Percentiles rank a stretch among this genome's conserved stretches.
phyloP scores from a whole-genome alignment of 1,284 basidiomycete species.

The Ustilago cynodontis region DNA sequence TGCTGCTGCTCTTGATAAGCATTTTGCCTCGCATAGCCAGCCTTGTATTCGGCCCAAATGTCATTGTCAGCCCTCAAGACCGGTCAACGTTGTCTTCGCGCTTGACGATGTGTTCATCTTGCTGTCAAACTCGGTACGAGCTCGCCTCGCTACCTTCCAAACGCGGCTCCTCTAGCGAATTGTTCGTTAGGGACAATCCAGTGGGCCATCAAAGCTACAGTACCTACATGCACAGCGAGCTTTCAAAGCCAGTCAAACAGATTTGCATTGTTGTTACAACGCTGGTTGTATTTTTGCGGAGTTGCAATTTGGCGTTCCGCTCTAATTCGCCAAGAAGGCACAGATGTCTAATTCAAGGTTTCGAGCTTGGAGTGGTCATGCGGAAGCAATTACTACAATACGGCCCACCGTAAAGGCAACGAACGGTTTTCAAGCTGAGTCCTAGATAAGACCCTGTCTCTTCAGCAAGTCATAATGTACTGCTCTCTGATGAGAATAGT shows the following conservation, averaged over 20 bases:
- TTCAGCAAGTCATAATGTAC: too few relatives aligned
- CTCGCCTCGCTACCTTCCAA: background rate
- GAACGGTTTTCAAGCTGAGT: too few relatives aligned
- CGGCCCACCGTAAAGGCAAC: too few relatives aligned
- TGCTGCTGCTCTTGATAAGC: background rate
- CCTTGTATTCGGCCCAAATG: background rate
- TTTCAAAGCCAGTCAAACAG: background rate
- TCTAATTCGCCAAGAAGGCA: background rate
- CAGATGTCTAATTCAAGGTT: background rate
- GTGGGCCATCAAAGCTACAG: too few relatives aligned
- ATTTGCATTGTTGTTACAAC: background rate
- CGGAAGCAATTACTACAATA: too few relatives aligned
- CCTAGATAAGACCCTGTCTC: too few relatives aligned
- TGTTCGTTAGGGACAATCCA: background rate
- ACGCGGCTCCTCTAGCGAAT: background rate
- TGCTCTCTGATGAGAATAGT: too few relatives aligned
- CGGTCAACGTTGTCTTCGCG: background rate
- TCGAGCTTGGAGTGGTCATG: too few relatives aligned
- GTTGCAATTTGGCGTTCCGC: background rate
- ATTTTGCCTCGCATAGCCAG: background rate
- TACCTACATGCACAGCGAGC: background rate
- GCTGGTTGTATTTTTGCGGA: background rate
- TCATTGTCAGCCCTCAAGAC: background rate
- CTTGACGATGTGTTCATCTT: conserved; percentile 1
- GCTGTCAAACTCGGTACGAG: conserved; percentile 1